phyloP scores from a whole-genome alignment of 164 flowering plant species.

The Paratinospora sagittata region DNA sequence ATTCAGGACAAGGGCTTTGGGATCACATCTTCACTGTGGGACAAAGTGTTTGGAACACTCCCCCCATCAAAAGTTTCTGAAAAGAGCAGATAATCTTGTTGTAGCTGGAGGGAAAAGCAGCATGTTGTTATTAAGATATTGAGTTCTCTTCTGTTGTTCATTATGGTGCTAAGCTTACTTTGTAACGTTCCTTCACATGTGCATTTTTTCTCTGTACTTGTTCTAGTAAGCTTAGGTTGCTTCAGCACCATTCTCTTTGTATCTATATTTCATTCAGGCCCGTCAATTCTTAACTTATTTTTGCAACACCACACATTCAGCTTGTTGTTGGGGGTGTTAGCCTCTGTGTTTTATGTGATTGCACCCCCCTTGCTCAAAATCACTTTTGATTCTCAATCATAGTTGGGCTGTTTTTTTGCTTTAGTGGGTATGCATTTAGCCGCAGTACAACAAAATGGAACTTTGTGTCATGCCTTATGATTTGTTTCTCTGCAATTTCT shows the following conservation, averaged over 20 bases:
- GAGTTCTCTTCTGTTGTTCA: neutral
- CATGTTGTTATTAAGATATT: neutral
- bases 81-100: slow-evolving; percentile 29
- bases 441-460: no score
- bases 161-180: neutral
- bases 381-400: no score
- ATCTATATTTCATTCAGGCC: slow-evolving; percentile 5
- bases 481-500: no score
- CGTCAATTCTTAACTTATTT: neutral
- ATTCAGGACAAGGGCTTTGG: slow-evolving; percentile 85
- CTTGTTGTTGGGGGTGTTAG: neutral
- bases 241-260: neutral
- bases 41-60: slow-evolving; percentile 74
- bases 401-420: no score
- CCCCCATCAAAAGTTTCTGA: slow-evolving; percentile 45
- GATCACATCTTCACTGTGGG: slow-evolving; percentile 86
- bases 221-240: slow-evolving; percentile 5
- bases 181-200: neutral
- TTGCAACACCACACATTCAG: slow-evolving; percentile 2
- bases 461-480: no score
- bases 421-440: no score
- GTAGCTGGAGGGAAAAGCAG: neutral
- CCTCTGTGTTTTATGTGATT: neutral
- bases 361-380: neutral
- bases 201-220: neutral